Conservation (phyloP, 2,329 filamentous ascomycete genomes). For the Mycogone perniciosa region DNA sequence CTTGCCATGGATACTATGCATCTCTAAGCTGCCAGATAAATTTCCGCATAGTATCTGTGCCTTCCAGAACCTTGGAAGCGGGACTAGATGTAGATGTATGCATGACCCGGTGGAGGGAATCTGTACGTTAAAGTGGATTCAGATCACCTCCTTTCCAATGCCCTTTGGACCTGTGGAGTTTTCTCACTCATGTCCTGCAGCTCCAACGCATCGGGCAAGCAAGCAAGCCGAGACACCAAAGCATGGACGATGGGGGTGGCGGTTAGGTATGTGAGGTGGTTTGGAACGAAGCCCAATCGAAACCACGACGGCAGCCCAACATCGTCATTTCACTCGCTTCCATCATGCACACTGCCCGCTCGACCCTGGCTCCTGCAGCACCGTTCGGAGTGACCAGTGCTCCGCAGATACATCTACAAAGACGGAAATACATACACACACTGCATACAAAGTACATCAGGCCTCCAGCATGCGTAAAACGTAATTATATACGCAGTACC, state of each 20-base stretch:
- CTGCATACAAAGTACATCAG: background rate
- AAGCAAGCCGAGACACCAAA: background rate
- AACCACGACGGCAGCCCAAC: background rate
- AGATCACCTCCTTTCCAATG: too few species aligned
- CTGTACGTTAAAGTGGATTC: too few species aligned
- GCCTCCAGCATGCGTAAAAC: too few species aligned
- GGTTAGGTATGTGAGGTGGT: background rate
- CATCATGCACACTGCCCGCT: constrained; percentile 3
- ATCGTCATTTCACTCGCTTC: background rate
- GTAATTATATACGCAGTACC: too few species aligned
- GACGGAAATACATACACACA: background rate
- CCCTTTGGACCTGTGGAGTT: too few species aligned
- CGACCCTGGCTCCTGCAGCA: constrained; percentile 7
- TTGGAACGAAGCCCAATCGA: constrained; percentile 2
- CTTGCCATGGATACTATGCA: too few species aligned
- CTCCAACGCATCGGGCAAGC: constrained; percentile 11
- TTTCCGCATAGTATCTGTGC: too few species aligned
- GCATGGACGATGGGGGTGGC: background rate
- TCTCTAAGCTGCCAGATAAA: too few species aligned
- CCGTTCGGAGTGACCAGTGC: background rate
- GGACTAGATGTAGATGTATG: too few species aligned
- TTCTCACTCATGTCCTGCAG: too few species aligned
- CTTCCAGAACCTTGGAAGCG: too few species aligned
- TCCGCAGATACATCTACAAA: background rate
- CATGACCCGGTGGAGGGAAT: too few species aligned